Base-by-base conservation (phyloP, 1,139 yeast genomes). In the Protomyces inouyei region DNA sequence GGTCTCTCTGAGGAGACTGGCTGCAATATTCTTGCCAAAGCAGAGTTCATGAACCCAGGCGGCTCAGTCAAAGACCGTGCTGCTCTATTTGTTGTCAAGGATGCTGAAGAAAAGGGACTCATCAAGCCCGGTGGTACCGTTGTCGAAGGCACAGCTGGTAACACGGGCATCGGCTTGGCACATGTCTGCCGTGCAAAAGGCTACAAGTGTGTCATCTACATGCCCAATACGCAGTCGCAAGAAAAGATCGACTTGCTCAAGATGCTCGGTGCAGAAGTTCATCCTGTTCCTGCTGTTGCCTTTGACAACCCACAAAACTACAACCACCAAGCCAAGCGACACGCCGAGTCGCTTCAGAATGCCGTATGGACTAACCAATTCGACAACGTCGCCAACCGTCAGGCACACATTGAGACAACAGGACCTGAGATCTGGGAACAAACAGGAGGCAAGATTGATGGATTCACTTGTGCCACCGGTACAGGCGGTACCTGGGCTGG, bases 401-500 rank as follows among this genome's bases (percentile, higher is more conserved):
- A 87, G 74, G 90, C 96, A 0, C 97, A 91, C 73, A 85, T 89
- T 70, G 91, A 87, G 71, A 85, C 96, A 60, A 91, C 97, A 0
- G 97, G 97, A 0, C 97, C 97, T 1, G 97, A 88, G 74, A 89
- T 90, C 69, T 88, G 93, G 90, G 84, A 86, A n/a, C 96, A 90
- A 73, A 80, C 90, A 68, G 76, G 85, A 67, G 95, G 95, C n/a
- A 78, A 85, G 71, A 84, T 90, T 40, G 90, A 86, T 73, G 96
- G 87, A 0, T 89, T 88, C 76, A 88, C 95, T 16, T 89, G 96
- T 74, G 84, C 95, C 1, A 88, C 96, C 8, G 96, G 96, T 55
- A 88, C 96, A 1, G 96, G 96, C 52, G 96, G 96, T 56, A 88
- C 96, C 2, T 85, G 89, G 78, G 89, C 96, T 2, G 97, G 97